Evolutionary conservation across 176 grass and related monocot genomes (phyloP).

Genomic region (Calamus simplicifolius): DNA sequence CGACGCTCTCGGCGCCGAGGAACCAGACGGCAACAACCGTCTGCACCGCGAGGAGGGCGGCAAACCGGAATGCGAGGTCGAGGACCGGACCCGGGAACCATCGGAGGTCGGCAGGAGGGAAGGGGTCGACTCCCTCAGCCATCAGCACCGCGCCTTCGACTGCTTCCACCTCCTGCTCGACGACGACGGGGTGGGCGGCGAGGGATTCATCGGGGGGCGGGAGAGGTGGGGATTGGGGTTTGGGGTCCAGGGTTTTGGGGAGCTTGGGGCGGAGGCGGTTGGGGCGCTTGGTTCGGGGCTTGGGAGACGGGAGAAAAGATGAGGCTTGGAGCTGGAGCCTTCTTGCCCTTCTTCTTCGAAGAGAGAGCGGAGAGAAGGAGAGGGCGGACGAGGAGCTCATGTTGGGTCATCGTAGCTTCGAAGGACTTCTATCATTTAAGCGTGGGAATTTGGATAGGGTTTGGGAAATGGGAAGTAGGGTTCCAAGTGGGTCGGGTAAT

Average conservation of each 20-base stretch:
- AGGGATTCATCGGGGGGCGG: background rate
- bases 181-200: background rate
- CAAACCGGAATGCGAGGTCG: slow-evolving; percentile 13
- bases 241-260: slow-evolving; percentile 10
- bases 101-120: background rate
- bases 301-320: slow-evolving; percentile 3
- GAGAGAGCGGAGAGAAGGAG: no score
- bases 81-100: slow-evolving; percentile 1
- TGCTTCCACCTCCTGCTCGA: background rate
- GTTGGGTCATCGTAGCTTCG: no score
- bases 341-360: no score
- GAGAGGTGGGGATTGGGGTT: slow-evolving; percentile 4
- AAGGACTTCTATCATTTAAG: no score
- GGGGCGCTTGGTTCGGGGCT: slow-evolving; percentile 22
- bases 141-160: slow-evolving; percentile 1
- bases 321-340: background rate
- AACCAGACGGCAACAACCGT: slow-evolving; percentile 14
- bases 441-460: no score
- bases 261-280: slow-evolving; percentile 26
- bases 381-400: no score
- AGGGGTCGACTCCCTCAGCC: slow-evolving; percentile 11
- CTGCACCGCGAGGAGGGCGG: slow-evolving; percentile 12
- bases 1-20: slow-evolving; percentile 2
- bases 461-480: no score
- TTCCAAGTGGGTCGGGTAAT: no score